Base-by-base conservation (phyloP, 768 basidiomycete species). In the Paxillus rubicundulus region DNA sequence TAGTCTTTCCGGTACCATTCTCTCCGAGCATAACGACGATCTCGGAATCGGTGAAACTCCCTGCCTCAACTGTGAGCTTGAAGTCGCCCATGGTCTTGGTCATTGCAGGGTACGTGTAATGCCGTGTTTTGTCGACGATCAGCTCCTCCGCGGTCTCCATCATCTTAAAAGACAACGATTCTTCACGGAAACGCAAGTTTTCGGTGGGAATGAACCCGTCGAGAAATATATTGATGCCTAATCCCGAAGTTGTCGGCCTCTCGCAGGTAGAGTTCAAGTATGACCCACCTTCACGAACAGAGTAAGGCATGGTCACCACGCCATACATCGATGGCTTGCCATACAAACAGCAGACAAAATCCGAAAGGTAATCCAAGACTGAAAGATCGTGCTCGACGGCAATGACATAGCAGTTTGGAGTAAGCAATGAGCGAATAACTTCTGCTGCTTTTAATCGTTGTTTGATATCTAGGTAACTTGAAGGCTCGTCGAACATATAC, bases 401-500 rank as follows among this genome's bases (percentile, higher is more conserved):
- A 54, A 99, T 87, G 56, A 99, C 90, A 65, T 98, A 99, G 72
- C 90, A 87, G 60, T 82, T 83, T 0, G 93, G 84, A 8, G 73
- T 79, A 45, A 98, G 82, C 51, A 99, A 75, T 27, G 83, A 82
- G 42, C 97, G 92, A 57, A 99, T 98, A 53, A 95, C 92, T 63
- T 94, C 86, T 9, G 97, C 97, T 14, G 97, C 97, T 65, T 85
- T 89, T 60, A 99, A 73, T 64, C 97, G 89, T 70, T 99, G 97
- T 71, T 83, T 91, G 72, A 98, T 82, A 77, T 99, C 97, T 59
- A 99, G 82, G 69, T 98, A 99, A 77, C 89, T 92, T 30, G 96
- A 98, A 14, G 97, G 97, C 68, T 98, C 97, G 75, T 98, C 94
- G 66, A 98, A 98, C 94, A 98, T 98, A 77, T 97, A 97, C 34